These are phyloP conservation scores for Nicotiana benthamiana DNA, from an alignment of 257 asterid species.

Conservation along the genomic window DNA sequence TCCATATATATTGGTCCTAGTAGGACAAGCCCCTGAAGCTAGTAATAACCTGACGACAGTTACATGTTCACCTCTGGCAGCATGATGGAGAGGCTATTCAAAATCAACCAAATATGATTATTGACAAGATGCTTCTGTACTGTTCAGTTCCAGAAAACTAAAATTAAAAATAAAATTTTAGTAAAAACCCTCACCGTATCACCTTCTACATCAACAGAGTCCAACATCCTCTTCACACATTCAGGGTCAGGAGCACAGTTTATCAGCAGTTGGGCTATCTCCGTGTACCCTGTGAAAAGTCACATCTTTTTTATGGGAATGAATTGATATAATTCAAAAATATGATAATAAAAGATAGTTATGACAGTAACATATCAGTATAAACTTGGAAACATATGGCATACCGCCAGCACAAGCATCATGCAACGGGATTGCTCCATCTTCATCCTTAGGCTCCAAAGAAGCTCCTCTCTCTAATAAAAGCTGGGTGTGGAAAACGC, in stretches of 20 bases:
- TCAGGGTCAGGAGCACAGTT: conserved; percentile 37
- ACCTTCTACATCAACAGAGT: no score
- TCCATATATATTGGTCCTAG: conserved; percentile 40
- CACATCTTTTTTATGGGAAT: background rate
- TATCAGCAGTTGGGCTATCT: conserved; percentile 52
- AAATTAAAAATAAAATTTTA: background rate
- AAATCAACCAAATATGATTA: conserved; percentile 7
- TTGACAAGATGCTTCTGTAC: background rate
- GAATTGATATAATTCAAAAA: background rate
- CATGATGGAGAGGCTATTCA: conserved; percentile 79
- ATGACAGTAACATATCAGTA: background rate
- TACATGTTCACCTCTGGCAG: conserved; percentile 73
- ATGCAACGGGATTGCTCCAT: conserved; percentile 74
- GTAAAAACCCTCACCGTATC: conserved; percentile 41
- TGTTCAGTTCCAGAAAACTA: background rate
- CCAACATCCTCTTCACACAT: conserved; percentile 53
- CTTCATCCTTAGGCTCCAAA: conserved; percentile 68
- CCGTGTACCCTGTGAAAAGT: conserved; percentile 45
- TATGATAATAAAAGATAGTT: background rate
- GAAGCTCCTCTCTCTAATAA: conserved; percentile 67
- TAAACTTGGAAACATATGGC: background rate
- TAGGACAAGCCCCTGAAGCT: conserved; percentile 57
- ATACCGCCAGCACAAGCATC: conserved; percentile 93
- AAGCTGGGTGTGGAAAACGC: conserved; percentile 32
- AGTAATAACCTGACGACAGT: conserved; percentile 45